Evolutionary conservation across 495 filamentous ascomycete genomes (phyloP), one percentile per base, ranked within the genome.

Genomic region (Bombardia bombarda): DNA sequence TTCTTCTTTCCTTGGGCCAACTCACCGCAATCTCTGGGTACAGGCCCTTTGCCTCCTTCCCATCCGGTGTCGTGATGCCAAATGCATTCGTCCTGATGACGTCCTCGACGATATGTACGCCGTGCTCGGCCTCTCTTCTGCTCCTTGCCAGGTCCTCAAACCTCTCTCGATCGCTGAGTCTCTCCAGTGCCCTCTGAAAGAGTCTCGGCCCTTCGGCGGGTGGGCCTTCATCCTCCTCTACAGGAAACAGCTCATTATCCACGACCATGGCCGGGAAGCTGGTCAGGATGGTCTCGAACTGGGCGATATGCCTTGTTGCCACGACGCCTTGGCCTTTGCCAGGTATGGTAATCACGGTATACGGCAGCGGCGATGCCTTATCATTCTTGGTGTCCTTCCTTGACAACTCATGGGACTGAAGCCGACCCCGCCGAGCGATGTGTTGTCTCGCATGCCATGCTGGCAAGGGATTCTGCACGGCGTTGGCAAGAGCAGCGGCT

Each of bases 51-150:
- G 26, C 9, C 9, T 28, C 9, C 9, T 13, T 28, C 26, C 6
- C 13, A 8, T 28, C 26, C 26, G 18, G 34, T 19, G 50, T 20
- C 13, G 47, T 38, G 0, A 52, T 38, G 3, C 13, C 43, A 33
- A 64, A 66, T 16, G 58, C 40, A 30, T 64, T 66, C 2, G 58
- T 66, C 24, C 51, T 57, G 30, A 66, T n/a, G n/a, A n/a, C n/a
- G n/a, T n/a, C n/a, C n/a, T n/a, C n/a, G n/a, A n/a, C n/a, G n/a
- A n/a, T n/a, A n/a, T n/a, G n/a, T n/a, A n/a, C n/a, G n/a, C n/a
- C n/a, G n/a, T n/a, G n/a, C n/a, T n/a, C n/a, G n/a, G n/a, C n/a
- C n/a, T n/a, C n/a, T n/a, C n/a, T n/a, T n/a, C n/a, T n/a, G n/a
- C n/a, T n/a, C n/a, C n/a, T n/a, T n/a, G n/a, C n/a, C n/a, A 40